A percentile compares a stretch with the other conserved stretches of the same genome.
phyloP scores from a whole-genome alignment of 1,284 basidiomycete species.

The Entoloma clypeatum region DNA sequence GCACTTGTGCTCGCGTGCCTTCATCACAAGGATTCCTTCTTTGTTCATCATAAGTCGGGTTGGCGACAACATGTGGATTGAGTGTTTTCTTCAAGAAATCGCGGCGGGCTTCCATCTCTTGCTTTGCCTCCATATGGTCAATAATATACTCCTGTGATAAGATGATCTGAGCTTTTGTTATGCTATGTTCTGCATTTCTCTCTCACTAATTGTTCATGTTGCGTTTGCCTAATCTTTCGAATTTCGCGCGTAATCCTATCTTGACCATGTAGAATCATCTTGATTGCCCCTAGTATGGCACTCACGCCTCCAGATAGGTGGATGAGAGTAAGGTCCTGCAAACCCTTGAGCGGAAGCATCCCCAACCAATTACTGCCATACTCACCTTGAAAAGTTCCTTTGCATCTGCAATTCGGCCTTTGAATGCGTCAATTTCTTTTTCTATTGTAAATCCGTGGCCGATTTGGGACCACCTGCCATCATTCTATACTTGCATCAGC shows the following conservation, averaged over 20 bases:
- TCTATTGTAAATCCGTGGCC: slow-evolving; percentile 6
- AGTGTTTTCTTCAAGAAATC: slow-evolving; percentile 2
- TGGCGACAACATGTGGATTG: background rate
- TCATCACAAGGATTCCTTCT: slow-evolving; percentile 10
- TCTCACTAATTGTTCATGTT: no score
- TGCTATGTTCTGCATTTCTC: no score
- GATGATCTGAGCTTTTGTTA: no score
- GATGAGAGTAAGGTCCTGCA: no score
- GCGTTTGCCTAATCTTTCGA: no score
- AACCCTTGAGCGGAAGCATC: no score
- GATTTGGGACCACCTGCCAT: slow-evolving; percentile 2
- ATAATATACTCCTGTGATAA: no score
- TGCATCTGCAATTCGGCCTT: slow-evolving; percentile 4
- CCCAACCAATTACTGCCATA: no score
- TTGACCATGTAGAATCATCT: background rate
- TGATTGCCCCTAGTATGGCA: background rate
- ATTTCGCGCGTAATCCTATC: no score
- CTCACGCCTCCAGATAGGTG: no score
- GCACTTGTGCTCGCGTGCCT: slow-evolving; percentile 8
- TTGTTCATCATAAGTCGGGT: slow-evolving; percentile 8
- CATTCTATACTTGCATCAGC: slow-evolving; percentile 5
- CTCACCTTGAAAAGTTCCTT: slow-evolving; percentile 5
- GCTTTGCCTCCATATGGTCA: no score
- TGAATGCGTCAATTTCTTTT: slow-evolving; percentile 7
- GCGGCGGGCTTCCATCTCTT: slow-evolving; percentile 1